These are phyloP conservation scores for Aciculosporium take DNA, from an alignment of 2,329 filamentous ascomycete species.

Conservation along the genomic window DNA sequence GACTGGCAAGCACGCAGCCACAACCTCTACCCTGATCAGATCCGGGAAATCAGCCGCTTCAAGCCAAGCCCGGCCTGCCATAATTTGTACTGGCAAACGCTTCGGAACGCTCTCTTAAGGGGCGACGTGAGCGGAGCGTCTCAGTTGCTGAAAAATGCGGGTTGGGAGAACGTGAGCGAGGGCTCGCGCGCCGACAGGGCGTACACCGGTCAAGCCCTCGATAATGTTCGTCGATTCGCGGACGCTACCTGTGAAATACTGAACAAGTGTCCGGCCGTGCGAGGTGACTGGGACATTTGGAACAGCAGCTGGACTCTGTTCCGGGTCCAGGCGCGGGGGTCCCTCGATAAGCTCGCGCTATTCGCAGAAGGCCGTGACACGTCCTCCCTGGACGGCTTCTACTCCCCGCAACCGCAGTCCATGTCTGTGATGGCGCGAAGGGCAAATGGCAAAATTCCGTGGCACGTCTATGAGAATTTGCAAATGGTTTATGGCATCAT, in stretches of 20 bases:
- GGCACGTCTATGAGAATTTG: constrained; percentile 78
- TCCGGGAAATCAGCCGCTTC: constrained; percentile 47
- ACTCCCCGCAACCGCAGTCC: constrained; percentile 31
- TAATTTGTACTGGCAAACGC: constrained; percentile 67
- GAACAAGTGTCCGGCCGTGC: constrained; percentile 55
- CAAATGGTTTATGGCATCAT: constrained; percentile 68
- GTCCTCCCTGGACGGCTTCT: constrained; percentile 19
- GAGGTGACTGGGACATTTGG: constrained; percentile 68
- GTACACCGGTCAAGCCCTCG: constrained; percentile 63
- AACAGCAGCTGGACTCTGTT: constrained; percentile 75
- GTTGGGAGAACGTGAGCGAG: constrained; percentile 63
- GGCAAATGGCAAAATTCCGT: constrained; percentile 76
- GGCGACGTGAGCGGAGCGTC: constrained; percentile 56
- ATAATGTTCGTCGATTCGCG: constrained; percentile 61
- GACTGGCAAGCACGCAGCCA: constrained; percentile 71
- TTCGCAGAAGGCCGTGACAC: constrained; percentile 64
- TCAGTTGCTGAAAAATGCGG: constrained; percentile 56
- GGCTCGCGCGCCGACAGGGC: constrained; percentile 49
- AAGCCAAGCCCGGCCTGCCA: constrained; percentile 64
- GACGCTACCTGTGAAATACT: constrained; percentile 55
- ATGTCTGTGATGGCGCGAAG: constrained; percentile 55
- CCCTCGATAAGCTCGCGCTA: constrained; percentile 55
- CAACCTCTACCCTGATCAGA: constrained; percentile 53
- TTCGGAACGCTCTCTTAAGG: constrained; percentile 61
- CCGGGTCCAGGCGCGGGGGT: constrained; percentile 56